Evolutionary conservation across 1,284 basidiomycete genomes (phyloP), one percentile per base, ranked within the genome.

Genomic region (Vanrija sp.): DNA sequence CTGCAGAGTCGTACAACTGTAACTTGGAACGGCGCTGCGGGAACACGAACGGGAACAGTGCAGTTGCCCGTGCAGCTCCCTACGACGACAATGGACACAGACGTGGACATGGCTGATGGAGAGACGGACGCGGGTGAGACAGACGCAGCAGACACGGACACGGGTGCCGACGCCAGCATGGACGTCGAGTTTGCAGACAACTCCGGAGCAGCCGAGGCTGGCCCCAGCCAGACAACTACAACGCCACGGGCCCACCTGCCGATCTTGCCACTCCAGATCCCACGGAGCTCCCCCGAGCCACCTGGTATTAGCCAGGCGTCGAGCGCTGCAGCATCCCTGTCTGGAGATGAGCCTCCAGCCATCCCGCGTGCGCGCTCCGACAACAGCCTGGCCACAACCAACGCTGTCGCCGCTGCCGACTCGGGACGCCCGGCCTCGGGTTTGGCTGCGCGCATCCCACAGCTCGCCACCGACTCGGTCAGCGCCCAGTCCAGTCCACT

Each of bases 21-120:
- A 3, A 34, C 34, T 5, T 34, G 34, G 34, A 34, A 34, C 34
- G 34, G 34, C 14, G 12, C 12, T 2, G 34, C 10, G 12, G 34
- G 34, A 2, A 14, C 34, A 14, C 34, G 34, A 26, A 7, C 49
- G n/a, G 44, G 10, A 14, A 34, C 14, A 5, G 12, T 15, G 34
- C 34, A 34, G 34, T 14, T 34, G 10, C 34, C 34, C 2, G 34
- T 34, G 34, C 34, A 34, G 34, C 34, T 34, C 4, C 34, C 19
- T 6, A 54, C 28, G 46, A 15, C 50, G 25, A 23, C 55, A 2
- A 16, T 55, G 15, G 73, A 73, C 51, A 73, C 70, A 12, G 73
- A 75, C 47, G 71, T 75, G 16, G 73, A 73, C 42, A 73, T 73
- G 71, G 73, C 71, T n/a, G 72, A 74, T 56, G 69, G 55, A 54